Percentiles rank a stretch among this genome's conserved stretches.
Evolutionary conservation across 1,139 yeast species (phyloP).

Genomic region (Blastobotrys raffinosifermentans): DNA sequence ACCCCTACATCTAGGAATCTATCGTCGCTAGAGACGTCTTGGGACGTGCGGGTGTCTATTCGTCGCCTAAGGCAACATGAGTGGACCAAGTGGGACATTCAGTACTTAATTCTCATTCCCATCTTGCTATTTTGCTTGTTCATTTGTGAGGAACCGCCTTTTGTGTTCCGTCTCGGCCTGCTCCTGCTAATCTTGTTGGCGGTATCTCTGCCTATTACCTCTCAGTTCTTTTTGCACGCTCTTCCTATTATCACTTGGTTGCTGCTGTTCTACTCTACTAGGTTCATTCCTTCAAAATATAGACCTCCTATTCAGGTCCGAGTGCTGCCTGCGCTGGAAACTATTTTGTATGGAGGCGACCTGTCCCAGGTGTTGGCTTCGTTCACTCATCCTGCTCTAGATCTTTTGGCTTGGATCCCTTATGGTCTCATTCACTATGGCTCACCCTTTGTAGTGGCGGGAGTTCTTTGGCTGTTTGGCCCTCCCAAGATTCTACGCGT

Average conservation of each 20-base stretch:
- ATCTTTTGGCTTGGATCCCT: slow-evolving; percentile 91
- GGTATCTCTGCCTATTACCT: slow-evolving; percentile 65
- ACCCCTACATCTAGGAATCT: slow-evolving; percentile 46
- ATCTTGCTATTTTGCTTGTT: slow-evolving; percentile 43
- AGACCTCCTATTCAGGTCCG: slow-evolving; percentile 90
- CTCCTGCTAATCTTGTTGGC: slow-evolving; percentile 31
- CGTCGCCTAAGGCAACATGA: slow-evolving; percentile 45
- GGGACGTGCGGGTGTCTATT: slow-evolving; percentile 48
- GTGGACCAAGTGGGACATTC: slow-evolving; percentile 35
- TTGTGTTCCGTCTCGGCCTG: slow-evolving; percentile 33
- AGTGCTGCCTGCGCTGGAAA: slow-evolving; percentile 89
- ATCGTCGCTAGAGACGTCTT: slow-evolving; percentile 54
- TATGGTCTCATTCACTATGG: slow-evolving; percentile 88
- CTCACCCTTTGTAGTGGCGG: slow-evolving; percentile 84
- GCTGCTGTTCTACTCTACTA: slow-evolving; percentile 72
- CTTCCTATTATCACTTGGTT: slow-evolving; percentile 88
- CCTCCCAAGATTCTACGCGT: slow-evolving; percentile 88
- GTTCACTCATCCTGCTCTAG: slow-evolving; percentile 59
- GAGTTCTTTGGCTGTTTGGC: slow-evolving; percentile 72
- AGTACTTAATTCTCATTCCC: slow-evolving; percentile 39
- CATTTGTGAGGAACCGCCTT: slow-evolving; percentile 47
- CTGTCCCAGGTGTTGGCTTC: slow-evolving; percentile 82
- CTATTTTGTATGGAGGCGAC: slow-evolving; percentile 90
- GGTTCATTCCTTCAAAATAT: slow-evolving; percentile 68
- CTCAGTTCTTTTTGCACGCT: slow-evolving; percentile 82